phyloP scores from a whole-genome alignment of 1,139 yeast genomes.

The Diutina siamensis region DNA sequence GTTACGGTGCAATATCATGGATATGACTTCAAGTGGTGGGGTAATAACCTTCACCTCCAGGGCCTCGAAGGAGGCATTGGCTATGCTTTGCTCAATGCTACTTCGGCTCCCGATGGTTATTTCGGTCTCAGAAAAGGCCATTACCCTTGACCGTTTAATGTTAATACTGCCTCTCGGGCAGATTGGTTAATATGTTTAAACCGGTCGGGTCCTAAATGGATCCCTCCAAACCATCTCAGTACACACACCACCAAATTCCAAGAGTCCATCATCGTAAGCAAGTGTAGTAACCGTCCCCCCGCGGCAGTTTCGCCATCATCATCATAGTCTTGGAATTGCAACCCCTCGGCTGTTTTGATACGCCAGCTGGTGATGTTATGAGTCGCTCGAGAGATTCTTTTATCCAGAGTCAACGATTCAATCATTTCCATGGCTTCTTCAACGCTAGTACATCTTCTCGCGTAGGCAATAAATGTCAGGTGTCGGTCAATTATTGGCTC shows the following conservation, averaged over 20 bases:
- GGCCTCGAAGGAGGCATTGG: conserved; percentile 11
- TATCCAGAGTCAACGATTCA: conserved; percentile 45
- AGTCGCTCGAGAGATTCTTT: conserved; percentile 52
- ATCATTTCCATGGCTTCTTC: conserved; percentile 52
- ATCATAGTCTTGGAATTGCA: conserved; percentile 71
- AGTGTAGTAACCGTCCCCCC: conserved; percentile 76
- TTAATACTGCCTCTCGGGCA: conserved; percentile 57
- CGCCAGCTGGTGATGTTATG: conserved; percentile 89
- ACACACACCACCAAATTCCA: conserved; percentile 85
- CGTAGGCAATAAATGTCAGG: conserved; percentile 76
- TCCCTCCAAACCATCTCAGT: conserved; percentile 91
- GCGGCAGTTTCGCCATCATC: conserved; percentile 98
- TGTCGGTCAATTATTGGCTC: conserved; percentile 76
- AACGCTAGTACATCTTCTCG: conserved; percentile 46
- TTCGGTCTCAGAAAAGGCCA: conserved; percentile 29
- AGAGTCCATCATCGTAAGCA: conserved; percentile 69
- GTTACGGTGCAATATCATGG: conserved; percentile 10
- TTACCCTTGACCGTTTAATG: conserved; percentile 16
- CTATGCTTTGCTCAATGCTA: conserved; percentile 22
- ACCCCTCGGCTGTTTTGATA: conserved; percentile 41
- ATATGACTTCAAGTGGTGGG: conserved; percentile 11
- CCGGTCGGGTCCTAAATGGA: conserved; percentile 83
- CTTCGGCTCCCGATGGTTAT: conserved; percentile 31
- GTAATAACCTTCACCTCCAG: conserved; percentile 8
- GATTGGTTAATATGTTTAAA: conserved; percentile 87